These are phyloP conservation scores for Cercis canadensis DNA, from an alignment of 306 rosid species.

Conservation along the genomic window DNA sequence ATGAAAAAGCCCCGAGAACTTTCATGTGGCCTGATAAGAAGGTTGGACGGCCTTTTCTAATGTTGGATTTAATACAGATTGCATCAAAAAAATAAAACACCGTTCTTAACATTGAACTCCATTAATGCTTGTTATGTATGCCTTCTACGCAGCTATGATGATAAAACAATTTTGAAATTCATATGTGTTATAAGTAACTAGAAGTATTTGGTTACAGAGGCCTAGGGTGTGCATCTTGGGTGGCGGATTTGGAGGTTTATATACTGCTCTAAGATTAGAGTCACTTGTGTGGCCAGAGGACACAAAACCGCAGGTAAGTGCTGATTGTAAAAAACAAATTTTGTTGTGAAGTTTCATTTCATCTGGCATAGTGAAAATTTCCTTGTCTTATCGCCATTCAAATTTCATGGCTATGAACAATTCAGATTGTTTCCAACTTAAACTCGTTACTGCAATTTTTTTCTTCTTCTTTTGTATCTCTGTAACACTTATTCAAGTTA, in stretches of 20 bases:
- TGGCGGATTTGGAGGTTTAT: conserved; percentile 97
- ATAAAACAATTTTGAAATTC: background rate
- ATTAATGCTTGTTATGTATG: background rate
- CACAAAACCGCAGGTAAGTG: conserved; percentile 77
- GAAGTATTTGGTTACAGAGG: conserved; percentile 50
- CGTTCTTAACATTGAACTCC: background rate
- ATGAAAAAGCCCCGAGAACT: conserved; percentile 47
- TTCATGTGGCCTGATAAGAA: conserved; percentile 72
- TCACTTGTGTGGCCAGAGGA: conserved; percentile 86
- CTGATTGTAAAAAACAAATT: background rate
- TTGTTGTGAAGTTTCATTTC: background rate
- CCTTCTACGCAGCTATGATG: background rate
- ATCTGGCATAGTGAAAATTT: background rate
- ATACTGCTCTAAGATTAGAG: conserved; percentile 91
- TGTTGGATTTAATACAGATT: background rate
- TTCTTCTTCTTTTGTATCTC: background rate
- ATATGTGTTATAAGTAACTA: background rate
- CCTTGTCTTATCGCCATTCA: conserved; percentile 3
- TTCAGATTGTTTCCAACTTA: background rate
- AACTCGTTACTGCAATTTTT: background rate
- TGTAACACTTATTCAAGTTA: background rate
- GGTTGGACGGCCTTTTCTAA: conserved; percentile 44
- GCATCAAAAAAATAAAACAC: background rate
- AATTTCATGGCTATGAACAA: background rate
- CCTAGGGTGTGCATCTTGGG: conserved; percentile 93